Base-by-base conservation (phyloP, 208 protist species). In the Acanthamoeba healyi region DNA sequence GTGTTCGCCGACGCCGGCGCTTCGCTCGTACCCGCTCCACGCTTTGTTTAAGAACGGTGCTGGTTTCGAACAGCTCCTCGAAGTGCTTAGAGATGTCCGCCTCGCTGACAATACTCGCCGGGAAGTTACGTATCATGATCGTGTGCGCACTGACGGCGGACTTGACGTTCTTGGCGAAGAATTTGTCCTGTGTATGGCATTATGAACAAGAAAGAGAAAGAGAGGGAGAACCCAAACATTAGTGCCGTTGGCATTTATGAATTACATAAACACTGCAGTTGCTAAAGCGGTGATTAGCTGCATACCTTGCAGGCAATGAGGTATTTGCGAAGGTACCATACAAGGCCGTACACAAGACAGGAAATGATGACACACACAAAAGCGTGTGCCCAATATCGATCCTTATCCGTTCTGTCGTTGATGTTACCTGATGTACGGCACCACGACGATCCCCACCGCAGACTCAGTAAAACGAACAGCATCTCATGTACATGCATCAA, bases 101-200 rank as follows among this genome's bases (percentile, higher is more conserved):
- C 87, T 93, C 87, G 44, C 34, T 32, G 26, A 51, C 36, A 14
- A 79, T 54, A 24, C 26, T 34, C 9, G 87, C 51, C 36, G 87
- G 87, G 42, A 79, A 93, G 87, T 93, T 93, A 36, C 58, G 40
- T 15, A 93, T 93, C 61, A 93, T 93, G 58, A 93, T 70, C 5
- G 87, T 54, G 38, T 93, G 87, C 36, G 87, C 87, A 29, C 87
- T 93, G 15, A 93, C 87, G 29, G 63, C 63, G 5, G 42, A 61
- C 61, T 93, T 58, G 22, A 89, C 82, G 10, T n/a, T 93, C 29
- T 38, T 29, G 0, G 38, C 46, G 61, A 51, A 36, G 65, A 79
- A 93, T 32, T 58, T 70, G 40, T 93, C 87, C 58, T 93, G 26
- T 9, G 40, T 54, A n/a, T n/a, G 56, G 51, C 6, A n/a, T 29